Conservation (phyloP, 352 stramenopile genomes). For the Phytophthora syringae region DNA sequence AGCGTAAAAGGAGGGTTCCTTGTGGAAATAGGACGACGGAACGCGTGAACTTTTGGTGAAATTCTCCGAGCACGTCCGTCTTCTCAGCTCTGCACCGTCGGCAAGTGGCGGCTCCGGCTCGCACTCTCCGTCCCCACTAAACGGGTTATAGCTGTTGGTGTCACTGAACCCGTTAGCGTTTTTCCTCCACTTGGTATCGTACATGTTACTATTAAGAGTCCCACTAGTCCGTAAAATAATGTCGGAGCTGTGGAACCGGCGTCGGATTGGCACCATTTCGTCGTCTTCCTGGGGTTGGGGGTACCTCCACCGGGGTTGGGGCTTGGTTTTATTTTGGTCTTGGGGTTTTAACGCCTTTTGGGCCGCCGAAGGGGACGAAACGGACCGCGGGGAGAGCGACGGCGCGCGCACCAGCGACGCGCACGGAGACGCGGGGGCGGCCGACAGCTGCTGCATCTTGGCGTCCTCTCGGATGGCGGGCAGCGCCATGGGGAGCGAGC, state of each 20-base stretch:
- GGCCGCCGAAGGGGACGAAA: conserved; percentile 19
- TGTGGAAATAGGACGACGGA: conserved; percentile 32
- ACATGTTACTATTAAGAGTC: conserved; percentile 9
- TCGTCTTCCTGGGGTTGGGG: conserved; percentile 5
- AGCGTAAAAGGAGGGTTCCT: conserved; percentile 16
- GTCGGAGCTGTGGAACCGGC: conserved; percentile 71
- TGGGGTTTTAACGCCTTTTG: conserved; percentile 14
- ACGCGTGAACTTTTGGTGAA: conserved; percentile 39
- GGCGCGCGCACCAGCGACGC: conserved; percentile 12
- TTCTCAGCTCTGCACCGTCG: conserved; percentile 26
- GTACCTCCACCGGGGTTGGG: conserved; percentile 14
- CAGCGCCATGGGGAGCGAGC: conserved; percentile 28
- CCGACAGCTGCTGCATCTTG: conserved; percentile 35
- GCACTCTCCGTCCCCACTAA: conserved; percentile 17
- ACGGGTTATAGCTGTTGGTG: conserved; percentile 21
- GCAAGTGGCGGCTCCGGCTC: conserved; percentile 33
- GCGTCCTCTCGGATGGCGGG: conserved; percentile 59
- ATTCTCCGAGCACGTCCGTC: conserved; percentile 48
- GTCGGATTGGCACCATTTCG: conserved; percentile 35
- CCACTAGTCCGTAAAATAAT: conserved; percentile 41
- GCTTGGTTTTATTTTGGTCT: not conserved
- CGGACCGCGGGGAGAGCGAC: conserved; percentile 33
- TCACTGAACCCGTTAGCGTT: conserved; percentile 24
- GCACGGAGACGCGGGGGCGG: conserved; percentile 13
- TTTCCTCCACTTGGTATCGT: conserved; percentile 19